A percentile compares a stretch with the other conserved stretches of the same genome.
These are phyloP conservation scores for Tylopilus intermedius DNA, from an alignment of 768 basidiomycete species.

Conservation along the genomic window DNA sequence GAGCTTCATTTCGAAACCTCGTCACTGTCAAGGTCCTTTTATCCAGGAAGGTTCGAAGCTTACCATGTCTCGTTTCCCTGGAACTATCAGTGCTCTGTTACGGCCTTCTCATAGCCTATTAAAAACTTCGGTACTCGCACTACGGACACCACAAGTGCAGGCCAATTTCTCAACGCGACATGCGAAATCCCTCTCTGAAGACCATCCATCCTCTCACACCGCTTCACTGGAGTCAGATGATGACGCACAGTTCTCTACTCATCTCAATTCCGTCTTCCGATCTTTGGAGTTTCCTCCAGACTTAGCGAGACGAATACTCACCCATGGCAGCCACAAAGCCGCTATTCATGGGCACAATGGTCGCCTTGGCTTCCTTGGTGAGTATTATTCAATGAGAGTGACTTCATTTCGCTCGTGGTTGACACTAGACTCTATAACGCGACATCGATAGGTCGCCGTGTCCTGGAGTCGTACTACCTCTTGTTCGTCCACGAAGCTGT, in stretches of 20 bases:
- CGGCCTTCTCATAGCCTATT: slow-evolving; percentile 6
- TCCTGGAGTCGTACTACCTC: slow-evolving; percentile 69
- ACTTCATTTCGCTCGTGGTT: not conserved
- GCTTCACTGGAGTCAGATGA: slow-evolving; percentile 4
- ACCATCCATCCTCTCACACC: slow-evolving; percentile 1
- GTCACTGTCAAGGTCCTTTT: not conserved
- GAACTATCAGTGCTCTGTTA: slow-evolving; percentile 11
- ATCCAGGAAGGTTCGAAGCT: not conserved
- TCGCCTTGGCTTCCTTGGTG: slow-evolving; percentile 68
- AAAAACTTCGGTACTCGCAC: slow-evolving; percentile 12
- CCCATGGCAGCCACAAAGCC: slow-evolving; percentile 69
- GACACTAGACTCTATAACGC: not conserved
- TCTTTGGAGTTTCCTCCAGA: slow-evolving; percentile 67
- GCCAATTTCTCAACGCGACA: slow-evolving; percentile 16
- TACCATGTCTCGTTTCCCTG: slow-evolving; percentile 22
- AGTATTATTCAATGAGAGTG: not conserved
- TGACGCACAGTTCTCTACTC: slow-evolving; percentile 38
- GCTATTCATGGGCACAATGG: slow-evolving; percentile 68
- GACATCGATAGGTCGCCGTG: slow-evolving; percentile 57
- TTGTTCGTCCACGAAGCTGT: slow-evolving; percentile 62
- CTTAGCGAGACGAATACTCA: slow-evolving; percentile 67
- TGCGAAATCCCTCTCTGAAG: not conserved
- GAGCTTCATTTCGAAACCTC: slow-evolving; percentile 2
- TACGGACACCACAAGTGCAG: slow-evolving; percentile 10
- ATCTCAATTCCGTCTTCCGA: slow-evolving; percentile 60